A percentile compares a stretch with the other conserved stretches of the same genome.
Conservation (phyloP, 768 basidiomycete genomes). For the Boletus rex-veris region DNA sequence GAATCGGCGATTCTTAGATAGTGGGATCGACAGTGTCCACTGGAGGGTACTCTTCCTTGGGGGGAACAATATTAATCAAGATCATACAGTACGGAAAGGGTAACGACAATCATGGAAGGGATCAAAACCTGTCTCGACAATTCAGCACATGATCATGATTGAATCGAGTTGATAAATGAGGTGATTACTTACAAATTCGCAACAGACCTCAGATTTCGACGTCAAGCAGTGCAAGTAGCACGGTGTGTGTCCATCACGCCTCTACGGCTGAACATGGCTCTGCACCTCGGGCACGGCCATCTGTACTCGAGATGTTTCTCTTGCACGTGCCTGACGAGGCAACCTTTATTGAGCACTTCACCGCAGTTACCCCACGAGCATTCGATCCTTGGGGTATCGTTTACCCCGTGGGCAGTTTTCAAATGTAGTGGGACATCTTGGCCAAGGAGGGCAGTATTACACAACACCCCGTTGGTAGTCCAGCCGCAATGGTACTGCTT, state of each 20-base stretch:
- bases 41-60: neutral
- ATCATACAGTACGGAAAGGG: neutral
- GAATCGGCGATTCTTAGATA: neutral
- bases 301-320: slow-evolving; percentile 21
- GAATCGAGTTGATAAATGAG: neutral
- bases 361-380: slow-evolving; percentile 21
- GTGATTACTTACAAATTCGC: slow-evolving; percentile 1
- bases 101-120: neutral
- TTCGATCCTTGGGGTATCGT: neutral
- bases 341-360: slow-evolving; percentile 11
- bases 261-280: slow-evolving; percentile 16
- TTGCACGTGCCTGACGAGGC: slow-evolving; percentile 22
- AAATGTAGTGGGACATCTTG: slow-evolving; percentile 17
- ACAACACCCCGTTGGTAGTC: slow-evolving; percentile 7
- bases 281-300: slow-evolving; percentile 25
- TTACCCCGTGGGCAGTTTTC: slow-evolving; percentile 7
- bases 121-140: neutral
- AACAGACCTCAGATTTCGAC: neutral
- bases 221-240: slow-evolving; percentile 4
- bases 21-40: neutral
- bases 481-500: slow-evolving; percentile 11
- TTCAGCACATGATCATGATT: neutral
- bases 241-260: slow-evolving; percentile 18
- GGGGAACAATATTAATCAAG: neutral
- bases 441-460: slow-evolving; percentile 10